Base-by-base conservation (phyloP, 2,329 filamentous ascomycete species). In the Balansia obtecta region DNA sequence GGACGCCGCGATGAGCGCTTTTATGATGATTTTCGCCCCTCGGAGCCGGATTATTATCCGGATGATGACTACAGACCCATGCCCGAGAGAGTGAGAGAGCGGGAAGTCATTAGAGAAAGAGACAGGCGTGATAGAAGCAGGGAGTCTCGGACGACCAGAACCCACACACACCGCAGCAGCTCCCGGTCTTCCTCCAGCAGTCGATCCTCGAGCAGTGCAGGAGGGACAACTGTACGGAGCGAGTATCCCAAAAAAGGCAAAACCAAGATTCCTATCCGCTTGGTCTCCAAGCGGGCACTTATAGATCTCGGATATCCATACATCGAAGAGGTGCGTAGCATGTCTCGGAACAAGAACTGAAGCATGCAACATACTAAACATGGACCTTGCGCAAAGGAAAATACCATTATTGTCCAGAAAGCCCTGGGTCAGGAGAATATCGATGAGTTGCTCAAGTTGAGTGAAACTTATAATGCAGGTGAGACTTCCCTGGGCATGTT, bases 341-440 rank as follows among this genome's bases (percentile, higher is more conserved):
- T 3, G 18, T 20, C 22, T 15, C 2, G 13, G 13, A 30, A 57
- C 60, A 52, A 62, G n/a, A 47, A 1, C 4, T 8, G 12, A 33
- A 6, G 16, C 27, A 32, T 13, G 37, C 34, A 48, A 15, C 3
- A 7, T 37, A 4, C 47, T 43, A 8, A 8, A 44, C 10, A 18
- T 16, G 7, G 33, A 15, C 5, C 32, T 12, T 6, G 27, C 32
- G 15, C 18, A 15, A 13, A 93, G 86, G 88, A 85, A 39, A 83
- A 85, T 57, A 85, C 85, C 20, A 81, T 93, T 58, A 79, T 95
- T 48, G 82, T 97, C 34, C 81, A 86, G 58, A 85, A 87, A 61
- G 90, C 91, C 10, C 75, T 97, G 5, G 86, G 88, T 15, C 90
- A 94, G 59, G 82, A 91, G 16, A 88, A 95, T 59, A 96, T 96